A percentile compares a stretch with the other conserved stretches of the same genome.
These are phyloP conservation scores for Rosa hybrid DNA, from an alignment of 331 rosid genomes.

Conservation along the genomic window DNA sequence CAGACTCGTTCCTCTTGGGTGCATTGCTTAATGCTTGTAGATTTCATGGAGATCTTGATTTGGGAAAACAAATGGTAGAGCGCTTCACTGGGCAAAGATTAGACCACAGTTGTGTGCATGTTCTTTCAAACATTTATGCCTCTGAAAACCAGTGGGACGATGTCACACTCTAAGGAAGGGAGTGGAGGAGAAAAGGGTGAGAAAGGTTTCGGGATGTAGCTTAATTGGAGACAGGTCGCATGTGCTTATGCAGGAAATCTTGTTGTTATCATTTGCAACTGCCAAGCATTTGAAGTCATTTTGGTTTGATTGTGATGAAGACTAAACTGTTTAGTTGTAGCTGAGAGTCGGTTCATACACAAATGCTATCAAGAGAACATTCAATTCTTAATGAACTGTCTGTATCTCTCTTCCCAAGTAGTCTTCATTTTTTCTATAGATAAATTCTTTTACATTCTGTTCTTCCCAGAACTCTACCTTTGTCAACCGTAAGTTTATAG, in stretches of 20 bases:
- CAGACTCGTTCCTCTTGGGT: slow-evolving; percentile 46
- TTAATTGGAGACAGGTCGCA: slow-evolving; percentile 40
- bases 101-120: slow-evolving; percentile 50
- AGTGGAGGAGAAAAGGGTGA: slow-evolving; percentile 41
- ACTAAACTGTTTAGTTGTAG: neutral
- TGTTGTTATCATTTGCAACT: slow-evolving; percentile 22
- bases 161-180: slow-evolving; percentile 41
- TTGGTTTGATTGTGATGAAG: slow-evolving; percentile 20
- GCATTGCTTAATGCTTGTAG: slow-evolving; percentile 57
- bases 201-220: slow-evolving; percentile 49
- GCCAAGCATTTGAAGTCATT: slow-evolving; percentile 36
- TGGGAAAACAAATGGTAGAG: slow-evolving; percentile 40
- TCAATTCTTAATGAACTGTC: neutral
- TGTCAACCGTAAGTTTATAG: too few species aligned
- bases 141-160: slow-evolving; percentile 45
- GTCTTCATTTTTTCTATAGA: neutral
- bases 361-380: neutral
- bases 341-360: neutral
- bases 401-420: neutral
- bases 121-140: slow-evolving; percentile 51
- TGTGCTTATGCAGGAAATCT: slow-evolving; percentile 28
- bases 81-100: slow-evolving; percentile 33
- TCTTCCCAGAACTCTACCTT: neutral
- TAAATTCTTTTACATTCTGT: neutral
- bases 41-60: slow-evolving; percentile 40